These are phyloP conservation scores for Bocquillonia castaneifolia DNA, from an alignment of 441 rosid species.

Conservation along the genomic window DNA sequence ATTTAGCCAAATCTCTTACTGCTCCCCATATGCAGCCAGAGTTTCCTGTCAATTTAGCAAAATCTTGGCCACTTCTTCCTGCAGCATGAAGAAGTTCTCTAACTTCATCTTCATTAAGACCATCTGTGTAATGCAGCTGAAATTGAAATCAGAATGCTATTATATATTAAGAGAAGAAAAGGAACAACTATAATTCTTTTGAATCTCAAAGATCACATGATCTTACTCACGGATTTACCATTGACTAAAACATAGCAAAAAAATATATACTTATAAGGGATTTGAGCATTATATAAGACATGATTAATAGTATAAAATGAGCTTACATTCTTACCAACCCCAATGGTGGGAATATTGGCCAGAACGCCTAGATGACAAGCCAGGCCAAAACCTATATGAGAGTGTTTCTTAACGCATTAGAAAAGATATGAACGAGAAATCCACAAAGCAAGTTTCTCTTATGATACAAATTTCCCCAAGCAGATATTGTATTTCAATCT, in stretches of 20 bases:
- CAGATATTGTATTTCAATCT: not conserved
- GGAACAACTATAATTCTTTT: too few relatives aligned
- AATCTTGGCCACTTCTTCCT: constrained; percentile 39
- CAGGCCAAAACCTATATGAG: constrained; percentile 70
- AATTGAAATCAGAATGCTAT: not conserved
- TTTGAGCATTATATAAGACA: not conserved
- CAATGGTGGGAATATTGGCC: constrained; percentile 74
- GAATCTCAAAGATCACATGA: not conserved
- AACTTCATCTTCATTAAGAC: constrained; percentile 58
- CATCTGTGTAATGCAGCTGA: constrained; percentile 90
- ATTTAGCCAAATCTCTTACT: constrained; percentile 44
- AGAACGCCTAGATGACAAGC: constrained; percentile 89
- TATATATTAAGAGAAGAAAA: too few relatives aligned
- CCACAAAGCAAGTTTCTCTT: too few relatives aligned
- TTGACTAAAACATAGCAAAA: not conserved
- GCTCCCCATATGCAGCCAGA: constrained; percentile 83
- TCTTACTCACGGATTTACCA: not conserved
- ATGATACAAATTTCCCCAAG: too few relatives aligned
- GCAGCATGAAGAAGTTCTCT: constrained; percentile 47
- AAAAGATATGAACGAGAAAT: too few relatives aligned
- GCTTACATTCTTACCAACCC: constrained; percentile 77
- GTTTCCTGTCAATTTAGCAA: constrained; percentile 51
- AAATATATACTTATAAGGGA: not conserved
- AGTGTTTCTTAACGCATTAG: too few relatives aligned
- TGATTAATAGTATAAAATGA: not conserved